phyloP scores from a whole-genome alignment of 371 early-diverging fungal species.

The Mucor plumbeus region DNA sequence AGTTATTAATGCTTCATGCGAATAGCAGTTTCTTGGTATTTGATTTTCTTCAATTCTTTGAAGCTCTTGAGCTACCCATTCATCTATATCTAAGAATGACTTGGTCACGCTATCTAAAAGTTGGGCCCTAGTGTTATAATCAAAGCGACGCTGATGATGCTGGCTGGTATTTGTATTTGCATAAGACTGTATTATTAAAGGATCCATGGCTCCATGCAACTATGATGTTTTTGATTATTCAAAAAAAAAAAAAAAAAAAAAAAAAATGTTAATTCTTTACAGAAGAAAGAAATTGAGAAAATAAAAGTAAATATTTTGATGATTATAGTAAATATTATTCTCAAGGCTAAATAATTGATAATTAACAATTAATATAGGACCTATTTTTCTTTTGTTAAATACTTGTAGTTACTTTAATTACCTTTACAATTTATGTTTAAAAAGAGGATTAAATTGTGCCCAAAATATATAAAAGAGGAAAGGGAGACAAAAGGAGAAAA shows the following conservation, averaged over 20 bases:
- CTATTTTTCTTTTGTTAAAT: no score
- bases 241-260: no score
- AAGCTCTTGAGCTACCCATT: constrained; percentile 16
- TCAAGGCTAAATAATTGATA: no score
- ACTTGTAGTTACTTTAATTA: no score
- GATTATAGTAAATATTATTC: no score
- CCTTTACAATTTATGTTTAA: no score
- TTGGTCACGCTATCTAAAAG: constrained; percentile 11
- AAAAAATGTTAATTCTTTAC: no score
- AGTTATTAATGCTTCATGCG: constrained; percentile 9
- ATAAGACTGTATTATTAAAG: background rate
- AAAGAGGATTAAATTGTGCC: background rate
- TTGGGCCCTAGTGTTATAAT: background rate
- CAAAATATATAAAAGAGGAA: background rate
- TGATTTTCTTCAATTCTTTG: constrained; percentile 1
- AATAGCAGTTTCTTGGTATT: constrained; percentile 5
- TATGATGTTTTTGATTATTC: no score
- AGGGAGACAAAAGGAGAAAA: background rate
- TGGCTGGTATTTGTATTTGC: background rate
- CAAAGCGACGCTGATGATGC: background rate
- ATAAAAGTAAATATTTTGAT: no score
- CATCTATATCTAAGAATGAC: constrained; percentile 1
- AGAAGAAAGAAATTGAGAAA: no score
- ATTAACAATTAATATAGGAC: no score
- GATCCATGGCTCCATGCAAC: background rate